Evolutionary conservation across 768 basidiomycete genomes (phyloP), one percentile per base, ranked within the genome.

Genomic region (Tulasnella sp.): DNA sequence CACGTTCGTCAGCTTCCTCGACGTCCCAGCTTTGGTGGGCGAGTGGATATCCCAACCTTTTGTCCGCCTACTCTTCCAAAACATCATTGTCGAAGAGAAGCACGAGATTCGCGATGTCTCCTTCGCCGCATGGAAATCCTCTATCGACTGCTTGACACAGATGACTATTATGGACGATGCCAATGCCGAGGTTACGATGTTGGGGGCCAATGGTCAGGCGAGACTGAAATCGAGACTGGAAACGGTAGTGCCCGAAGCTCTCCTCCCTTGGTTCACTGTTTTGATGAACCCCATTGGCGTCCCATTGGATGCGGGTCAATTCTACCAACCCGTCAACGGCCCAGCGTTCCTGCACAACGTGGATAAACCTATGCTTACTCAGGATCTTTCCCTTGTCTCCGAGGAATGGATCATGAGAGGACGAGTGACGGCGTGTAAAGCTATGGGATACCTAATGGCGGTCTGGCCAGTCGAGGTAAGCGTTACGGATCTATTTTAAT

Each of bases 341-440:
- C 82, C 83, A 7, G 79, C 79, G 7, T 84, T 85, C 31, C 82
- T 90, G 67, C 94, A 99, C 82, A 96, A 97, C 80, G 94, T 99
- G 39, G 97, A 99, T 85, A 99, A 95, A 86, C 92, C 92, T 77
- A 95, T 99, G 91, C 86, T 98, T 31, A 86, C 88, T 5, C 96
- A 98, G 81, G 97, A 99, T 81, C 84, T 95, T 58, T 90, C 93
- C 0, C 85, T 99, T 45, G 87, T 99, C 39, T 85, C 91, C 7
- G 83, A 87, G 31, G 95, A 97, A 80, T 84, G 89, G 5, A 89
- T 94, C 45, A 81, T 96, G 76, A 89, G 92, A 78, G 94, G 93
- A 22, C 87, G 96, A 31, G 83, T 98, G 6, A 89, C 91, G 8
- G 88, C 91, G 5, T 91, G 94, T 0, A 89, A 87, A 0, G 93